Evolutionary conservation across 495 filamentous ascomycete genomes (phyloP), one percentile per base, ranked within the genome.

Genomic region (Oidiodendron maius): DNA sequence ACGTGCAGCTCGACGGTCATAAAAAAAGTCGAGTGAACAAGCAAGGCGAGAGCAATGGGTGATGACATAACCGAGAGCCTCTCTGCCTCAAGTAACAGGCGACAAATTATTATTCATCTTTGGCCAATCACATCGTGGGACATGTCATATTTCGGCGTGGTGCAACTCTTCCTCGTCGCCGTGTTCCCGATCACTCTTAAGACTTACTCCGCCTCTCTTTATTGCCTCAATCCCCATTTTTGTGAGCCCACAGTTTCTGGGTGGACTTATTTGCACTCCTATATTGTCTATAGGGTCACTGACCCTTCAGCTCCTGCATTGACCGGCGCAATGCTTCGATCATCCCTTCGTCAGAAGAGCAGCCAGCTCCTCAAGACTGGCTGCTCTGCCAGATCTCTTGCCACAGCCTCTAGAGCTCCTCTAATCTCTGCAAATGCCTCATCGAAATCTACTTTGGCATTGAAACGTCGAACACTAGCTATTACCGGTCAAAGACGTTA

Each of bases 201-300:
- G 73, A 75, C 72, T 75, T 75, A 75, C 72, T 75, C 72, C 71
- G 70, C 71, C 70, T 57, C 65, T 74, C 70, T 30, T 46, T 68
- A 67, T 62, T 44, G 61, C 45, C 45, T 48, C 54, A 50, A 40
- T n/a, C 46, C 56, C 30, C 12, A 44, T 47, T 37, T n/a, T 16
- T n/a, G n/a, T n/a, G n/a, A n/a, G n/a, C n/a, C n/a, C n/a, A n/a
- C n/a, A n/a, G n/a, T n/a, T 35, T 18, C 5, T 30, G 22, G 23
- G 46, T 45, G 40, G 40, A 47, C 49, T 34, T n/a, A n/a, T n/a
- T 40, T 28, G 32, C 25, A 32, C 34, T 46, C 35, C 20, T 35
- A 18, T 38, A 24, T 23, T 51, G 6, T 43, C 30, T 9, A 40
- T 24, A 39, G 26, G 49, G 22, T 44, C 25, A 9, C 41, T 34